Evolutionary conservation across 805 yeast species (phyloP), one percentile per base, ranked within the genome.

Genomic region (Candida verbasci): DNA sequence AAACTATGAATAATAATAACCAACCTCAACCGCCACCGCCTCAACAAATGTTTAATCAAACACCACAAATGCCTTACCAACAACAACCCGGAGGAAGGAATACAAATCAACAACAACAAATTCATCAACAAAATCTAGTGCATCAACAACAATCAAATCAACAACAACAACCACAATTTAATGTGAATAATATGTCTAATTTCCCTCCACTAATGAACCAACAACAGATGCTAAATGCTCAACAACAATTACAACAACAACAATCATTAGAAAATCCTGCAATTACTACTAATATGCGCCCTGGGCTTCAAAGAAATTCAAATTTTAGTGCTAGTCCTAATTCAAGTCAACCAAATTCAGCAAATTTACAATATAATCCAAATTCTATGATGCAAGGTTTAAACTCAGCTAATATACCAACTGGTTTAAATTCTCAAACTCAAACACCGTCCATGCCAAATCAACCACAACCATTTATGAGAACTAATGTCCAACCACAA

Each of bases 371-470:
- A 20, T 33, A 28, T 14, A 43, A 43, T 29, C 41, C 40, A 17
- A 45, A 46, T 18, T 22, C 16, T n/a, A 31, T 34, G 31, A 38
- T 38, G 12, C 35, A 35, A 22, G 33, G 31, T 12, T 34, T 22
- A 14, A 29, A 15, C 9, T 37, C 35, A 6, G 35, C 40, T 7
- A 6, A 24, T 9, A 12, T 30, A n/a, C 30, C 20, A 25, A 17
- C 38, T 12, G 27, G 31, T 8, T 17, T 26, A 17, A 47, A 44
- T 17, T 50, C 62, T 6, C 56, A 50, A 22, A 52, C 49, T 4
- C 61, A 52, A 26, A 59, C 64, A 1, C 64, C 64, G 1, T 63
- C 55, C 29, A 50, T 58, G 52, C 49, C 47, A 5, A 48, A 43
- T 31, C 57, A 46, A 34, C 39, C 55, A 6, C 58, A 48, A 35